These are phyloP conservation scores for Salicornia ramosissima DNA, from an alignment of 148 eudicot species.

Conservation along the genomic window DNA sequence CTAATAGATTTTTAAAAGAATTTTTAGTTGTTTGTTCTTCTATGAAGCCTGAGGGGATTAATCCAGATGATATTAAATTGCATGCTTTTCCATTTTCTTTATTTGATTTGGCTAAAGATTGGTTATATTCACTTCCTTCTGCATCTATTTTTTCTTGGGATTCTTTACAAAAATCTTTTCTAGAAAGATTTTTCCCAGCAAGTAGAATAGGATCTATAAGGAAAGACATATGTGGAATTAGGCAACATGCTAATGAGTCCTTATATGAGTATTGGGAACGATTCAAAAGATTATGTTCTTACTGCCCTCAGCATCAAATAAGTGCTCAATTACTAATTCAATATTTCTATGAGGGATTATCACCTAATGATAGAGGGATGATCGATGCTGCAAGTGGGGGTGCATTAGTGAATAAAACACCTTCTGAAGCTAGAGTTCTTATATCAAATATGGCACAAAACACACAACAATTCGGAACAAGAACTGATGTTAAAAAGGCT, in stretches of 20 bases:
- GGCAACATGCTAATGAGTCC: constrained; percentile 1
- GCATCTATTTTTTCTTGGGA: constrained; percentile 11
- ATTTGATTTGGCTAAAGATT: not conserved
- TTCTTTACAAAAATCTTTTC: not conserved
- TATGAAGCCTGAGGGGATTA: not conserved
- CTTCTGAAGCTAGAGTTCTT: not conserved
- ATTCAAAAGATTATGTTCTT: constrained; percentile 8
- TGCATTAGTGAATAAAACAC: constrained; percentile 20
- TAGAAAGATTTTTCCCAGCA: constrained; percentile 10
- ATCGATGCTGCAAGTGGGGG: constrained; percentile 25
- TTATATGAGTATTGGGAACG: no score
- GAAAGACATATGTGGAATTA: constrained; percentile 17
- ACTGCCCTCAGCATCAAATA: constrained; percentile 17
- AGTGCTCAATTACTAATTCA: constrained; percentile 9
- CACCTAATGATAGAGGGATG: constrained; percentile 9
- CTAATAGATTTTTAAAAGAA: no score
- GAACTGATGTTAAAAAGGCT: not conserved
- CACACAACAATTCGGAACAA: constrained; percentile 18
- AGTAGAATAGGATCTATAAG: not conserved
- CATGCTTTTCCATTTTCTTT: constrained; percentile 12
- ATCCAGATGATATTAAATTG: constrained; percentile 7
- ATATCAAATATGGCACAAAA: constrained; percentile 19
- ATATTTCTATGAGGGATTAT: constrained; percentile 16
- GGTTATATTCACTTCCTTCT: constrained; percentile 11
- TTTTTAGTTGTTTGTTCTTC: no score